Percentiles rank a stretch among this genome's conserved stretches.
phyloP scores from a whole-genome alignment of 2,329 filamentous ascomycete species.

The Blumeria hordei region DNA sequence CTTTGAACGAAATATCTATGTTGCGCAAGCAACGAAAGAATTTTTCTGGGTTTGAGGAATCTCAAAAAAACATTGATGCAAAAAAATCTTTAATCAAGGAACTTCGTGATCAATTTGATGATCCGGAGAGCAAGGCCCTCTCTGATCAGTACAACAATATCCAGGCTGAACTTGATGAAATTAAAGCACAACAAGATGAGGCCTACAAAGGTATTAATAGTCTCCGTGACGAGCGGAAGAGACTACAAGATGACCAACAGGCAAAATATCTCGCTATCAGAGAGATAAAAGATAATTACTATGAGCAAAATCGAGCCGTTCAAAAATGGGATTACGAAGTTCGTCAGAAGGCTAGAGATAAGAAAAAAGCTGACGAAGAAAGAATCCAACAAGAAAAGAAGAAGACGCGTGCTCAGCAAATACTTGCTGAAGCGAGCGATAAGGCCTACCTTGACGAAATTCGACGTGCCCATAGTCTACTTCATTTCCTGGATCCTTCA shows the following conservation, averaged over 20 bases:
- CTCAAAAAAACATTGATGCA: constrained; percentile 74
- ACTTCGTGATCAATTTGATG: constrained; percentile 70
- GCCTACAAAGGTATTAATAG: constrained; percentile 70
- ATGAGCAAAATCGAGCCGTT: constrained; percentile 57
- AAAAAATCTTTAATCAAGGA: constrained; percentile 71
- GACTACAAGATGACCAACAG: constrained; percentile 65
- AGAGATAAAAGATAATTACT: constrained; percentile 78
- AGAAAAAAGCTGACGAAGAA: constrained; percentile 58
- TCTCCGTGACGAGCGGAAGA: constrained; percentile 66
- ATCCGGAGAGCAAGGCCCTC: constrained; percentile 72
- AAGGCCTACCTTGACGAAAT: constrained; percentile 89
- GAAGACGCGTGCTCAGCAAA: constrained; percentile 50
- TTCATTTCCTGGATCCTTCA: constrained; percentile 73
- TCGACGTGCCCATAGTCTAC: constrained; percentile 61
- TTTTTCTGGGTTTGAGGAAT: constrained; percentile 62
- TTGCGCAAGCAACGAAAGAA: constrained; percentile 78
- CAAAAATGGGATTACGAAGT: constrained; percentile 65
- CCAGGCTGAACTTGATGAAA: constrained; percentile 64
- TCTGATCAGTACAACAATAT: constrained; percentile 69
- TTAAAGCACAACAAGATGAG: constrained; percentile 81
- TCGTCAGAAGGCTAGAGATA: constrained; percentile 51
- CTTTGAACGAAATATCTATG: constrained; percentile 56
- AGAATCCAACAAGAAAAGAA: constrained; percentile 46
- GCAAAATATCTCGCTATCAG: constrained; percentile 63
- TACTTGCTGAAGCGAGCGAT: constrained; percentile 59